Conservation (phyloP, 2,329 filamentous ascomycete species). For the Zalaria obscura region DNA sequence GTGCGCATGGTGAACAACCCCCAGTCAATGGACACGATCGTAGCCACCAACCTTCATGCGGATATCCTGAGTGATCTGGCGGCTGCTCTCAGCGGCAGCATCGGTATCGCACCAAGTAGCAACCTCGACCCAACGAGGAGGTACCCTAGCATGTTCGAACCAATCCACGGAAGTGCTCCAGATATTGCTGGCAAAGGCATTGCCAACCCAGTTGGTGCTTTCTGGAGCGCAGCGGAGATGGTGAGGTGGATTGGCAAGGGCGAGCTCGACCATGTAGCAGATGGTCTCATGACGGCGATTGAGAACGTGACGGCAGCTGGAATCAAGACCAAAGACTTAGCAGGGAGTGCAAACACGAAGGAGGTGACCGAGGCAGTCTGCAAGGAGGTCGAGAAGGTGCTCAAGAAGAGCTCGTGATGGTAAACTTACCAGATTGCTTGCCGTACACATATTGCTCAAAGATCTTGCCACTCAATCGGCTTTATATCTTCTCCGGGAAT, state of each 20-base stretch:
- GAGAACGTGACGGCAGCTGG: constrained; percentile 45
- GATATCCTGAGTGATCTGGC: constrained; percentile 57
- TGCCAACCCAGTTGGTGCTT: constrained; percentile 50
- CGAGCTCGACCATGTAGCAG: constrained; percentile 37
- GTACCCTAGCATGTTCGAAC: constrained; percentile 47
- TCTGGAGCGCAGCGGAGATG: constrained; percentile 59
- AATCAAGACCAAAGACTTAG: constrained; percentile 45
- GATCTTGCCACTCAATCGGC: constrained; percentile 1
- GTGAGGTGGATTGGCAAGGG: constrained; percentile 44
- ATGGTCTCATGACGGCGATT: constrained; percentile 42
- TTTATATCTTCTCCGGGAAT: constrained; percentile 7
- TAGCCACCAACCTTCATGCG: constrained; percentile 34
- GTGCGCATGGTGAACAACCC: constrained; percentile 33
- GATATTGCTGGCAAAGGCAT: constrained; percentile 51
- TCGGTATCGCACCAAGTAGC: constrained; percentile 53
- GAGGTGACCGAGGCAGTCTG: constrained; percentile 45
- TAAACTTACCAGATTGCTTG: constrained; percentile 1
- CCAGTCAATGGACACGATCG: constrained; percentile 31
- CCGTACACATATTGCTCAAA: not conserved
- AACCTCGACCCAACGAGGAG: constrained; percentile 49
- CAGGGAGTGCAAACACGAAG: constrained; percentile 41
- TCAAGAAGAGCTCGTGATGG: constrained; percentile 11
- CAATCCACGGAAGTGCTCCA: constrained; percentile 43
- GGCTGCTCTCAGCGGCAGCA: constrained; percentile 50
- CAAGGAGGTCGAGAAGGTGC: constrained; percentile 33